phyloP scores from a whole-genome alignment of 1,139 yeast genomes.

The Tardiomyces blankii region DNA sequence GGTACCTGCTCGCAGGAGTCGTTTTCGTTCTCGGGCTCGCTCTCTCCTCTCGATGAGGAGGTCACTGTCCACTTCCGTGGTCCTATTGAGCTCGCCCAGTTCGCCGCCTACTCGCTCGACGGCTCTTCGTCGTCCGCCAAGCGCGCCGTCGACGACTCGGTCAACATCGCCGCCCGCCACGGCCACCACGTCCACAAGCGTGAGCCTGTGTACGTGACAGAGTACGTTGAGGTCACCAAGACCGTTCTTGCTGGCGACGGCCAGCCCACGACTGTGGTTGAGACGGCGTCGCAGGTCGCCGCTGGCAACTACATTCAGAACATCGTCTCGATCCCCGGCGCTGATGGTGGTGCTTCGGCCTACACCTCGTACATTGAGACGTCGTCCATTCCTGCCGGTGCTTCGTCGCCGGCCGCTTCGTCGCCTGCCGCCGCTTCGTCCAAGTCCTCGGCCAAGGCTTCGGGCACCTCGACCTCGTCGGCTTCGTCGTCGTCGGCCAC shows the following conservation, averaged over 20 bases:
- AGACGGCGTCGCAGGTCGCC: slow-evolving; percentile 21
- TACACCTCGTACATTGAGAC: neutral
- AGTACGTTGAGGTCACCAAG: slow-evolving; percentile 51
- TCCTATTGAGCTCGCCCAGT: slow-evolving; percentile 66
- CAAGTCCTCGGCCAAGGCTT: slow-evolving; percentile 9
- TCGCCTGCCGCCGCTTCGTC: slow-evolving; percentile 6
- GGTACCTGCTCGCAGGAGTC: slow-evolving; percentile 42
- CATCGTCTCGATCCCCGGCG: neutral
- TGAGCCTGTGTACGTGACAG: slow-evolving; percentile 33
- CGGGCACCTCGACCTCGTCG: slow-evolving; percentile 9
- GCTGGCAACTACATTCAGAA: slow-evolving; percentile 4
- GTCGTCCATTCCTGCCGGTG: neutral
- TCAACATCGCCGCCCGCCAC: slow-evolving; percentile 29
- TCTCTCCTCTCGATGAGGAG: slow-evolving; percentile 83
- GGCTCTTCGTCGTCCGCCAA: slow-evolving; percentile 24
- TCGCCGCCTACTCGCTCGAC: slow-evolving; percentile 58
- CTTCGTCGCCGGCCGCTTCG: slow-evolving; percentile 5
- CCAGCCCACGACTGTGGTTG: slow-evolving; percentile 24
- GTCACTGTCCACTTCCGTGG: slow-evolving; percentile 92
- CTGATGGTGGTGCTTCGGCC: neutral
- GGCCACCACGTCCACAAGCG: slow-evolving; percentile 50
- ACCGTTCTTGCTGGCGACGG: slow-evolving; percentile 37
- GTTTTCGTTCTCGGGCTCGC: slow-evolving; percentile 53
- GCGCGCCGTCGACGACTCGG: slow-evolving; percentile 30
- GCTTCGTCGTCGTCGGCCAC: slow-evolving; percentile 15